These are phyloP conservation scores for Acanthamoeba royreba DNA, from an alignment of 208 protist genomes.

Conservation along the genomic window DNA sequence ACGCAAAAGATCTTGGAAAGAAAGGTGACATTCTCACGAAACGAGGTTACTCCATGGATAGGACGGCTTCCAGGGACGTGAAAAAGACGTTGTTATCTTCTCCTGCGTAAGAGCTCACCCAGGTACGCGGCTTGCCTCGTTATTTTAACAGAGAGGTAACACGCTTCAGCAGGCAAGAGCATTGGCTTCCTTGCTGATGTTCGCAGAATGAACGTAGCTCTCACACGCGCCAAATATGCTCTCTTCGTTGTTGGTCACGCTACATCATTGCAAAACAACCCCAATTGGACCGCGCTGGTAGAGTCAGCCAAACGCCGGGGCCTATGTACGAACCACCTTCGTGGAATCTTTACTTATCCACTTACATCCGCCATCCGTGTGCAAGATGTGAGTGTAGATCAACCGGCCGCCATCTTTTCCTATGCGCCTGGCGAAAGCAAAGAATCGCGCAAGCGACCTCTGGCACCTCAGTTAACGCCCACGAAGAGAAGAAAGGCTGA, in stretches of 20 bases:
- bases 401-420: too few species aligned
- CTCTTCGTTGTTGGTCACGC: conserved; percentile 69
- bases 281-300: conserved; percentile 57
- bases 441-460: too few species aligned
- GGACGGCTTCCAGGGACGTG: conserved; percentile 80
- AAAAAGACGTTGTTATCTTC: conserved; percentile 83
- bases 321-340: conserved; percentile 13
- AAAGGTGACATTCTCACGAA: too few species aligned
- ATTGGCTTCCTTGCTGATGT: conserved; percentile 81
- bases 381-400: too few species aligned
- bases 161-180: neutral
- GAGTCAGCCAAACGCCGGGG: neutral
- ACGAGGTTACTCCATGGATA: neutral
- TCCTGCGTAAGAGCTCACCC: conserved; percentile 73
- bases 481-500: too few species aligned
- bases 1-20: too few species aligned
- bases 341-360: too few species aligned
- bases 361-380: too few species aligned
- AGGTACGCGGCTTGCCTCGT: too few species aligned
- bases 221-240: conserved; percentile 72
- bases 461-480: too few species aligned
- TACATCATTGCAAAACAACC: conserved; percentile 9
- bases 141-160: too few species aligned
- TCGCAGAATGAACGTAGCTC: conserved; percentile 80
- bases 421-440: too few species aligned